Evolutionary conservation across 1,139 yeast species (phyloP), one percentile per base, ranked within the genome.

Genomic region (Pichia cactophila): DNA sequence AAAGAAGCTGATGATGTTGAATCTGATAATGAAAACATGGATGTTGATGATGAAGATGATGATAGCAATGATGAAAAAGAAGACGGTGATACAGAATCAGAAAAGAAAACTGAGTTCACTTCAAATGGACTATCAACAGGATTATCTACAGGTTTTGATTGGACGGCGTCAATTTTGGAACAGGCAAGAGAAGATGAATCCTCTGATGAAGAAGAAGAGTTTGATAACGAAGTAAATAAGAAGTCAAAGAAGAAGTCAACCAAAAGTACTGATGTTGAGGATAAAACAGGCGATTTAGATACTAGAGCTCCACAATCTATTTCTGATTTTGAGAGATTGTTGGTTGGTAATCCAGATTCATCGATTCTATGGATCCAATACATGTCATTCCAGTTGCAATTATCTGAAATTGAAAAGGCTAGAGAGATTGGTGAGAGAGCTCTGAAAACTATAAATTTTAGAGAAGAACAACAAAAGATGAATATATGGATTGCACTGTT

Each of bases 311-410:
- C 98, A 38, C 95, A 90, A 67, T 88, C 97, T 48, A 84, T 82
- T 44, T 71, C 82, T 50, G 99, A 92, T 68, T 92, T 88, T 63
- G 99, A 92, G 69, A 80, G 98, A 61, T 71, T 92, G 56, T 75
- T 92, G 50, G 78, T 92, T 53, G 95, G 97, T 63, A 85, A 86
- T 62, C 97, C 98, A 50, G 86, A 88, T 70, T 87, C 96, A 3
- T 90, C 98, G 1, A 79, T 90, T 46, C 70, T 89, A 57, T 92
- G 98, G 98, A 90, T 92, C 88, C 88, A 90, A 69, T 92, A 86
- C 69, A 92, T 94, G 97, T 92, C 97, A 3, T 92, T 90, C 85
- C 96, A 89, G 69, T 75, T 92, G 57, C 96, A 90, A 67, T 74
- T 92, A 57, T 86, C 96, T 72, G 98, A 92, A 66, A 73, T 89